Evolutionary conservation across 1,139 yeast genomes (phyloP), one percentile per base, ranked within the genome.

Genomic region (Candida tropicalis): DNA sequence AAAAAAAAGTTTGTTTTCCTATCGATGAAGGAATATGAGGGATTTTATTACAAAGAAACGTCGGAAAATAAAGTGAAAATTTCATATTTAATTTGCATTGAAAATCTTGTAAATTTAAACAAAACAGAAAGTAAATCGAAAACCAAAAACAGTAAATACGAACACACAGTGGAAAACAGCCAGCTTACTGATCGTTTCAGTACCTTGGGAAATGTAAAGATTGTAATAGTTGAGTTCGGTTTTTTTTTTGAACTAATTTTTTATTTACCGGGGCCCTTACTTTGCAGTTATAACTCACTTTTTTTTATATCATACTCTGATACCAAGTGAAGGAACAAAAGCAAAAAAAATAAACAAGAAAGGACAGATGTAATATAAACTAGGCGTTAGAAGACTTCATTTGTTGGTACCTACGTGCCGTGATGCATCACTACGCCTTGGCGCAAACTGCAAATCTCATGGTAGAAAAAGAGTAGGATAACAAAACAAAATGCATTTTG

Each of bases 331-430:
- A 24, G 16, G 20, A 28, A 28, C 12, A 28, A 18, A 9, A 25
- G 28, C 28, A 31, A 18, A 18, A 12, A 11, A 17, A 18, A 18
- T 11, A 12, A 12, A 27, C 6, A 15, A 27, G 29, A 27, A n/a
- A n/a, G 5, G 11, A 27, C 13, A 10, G 3, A 13, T 15, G 25
- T 31, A 18, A 17, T 17, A 31, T 24, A 17, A 31, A 31, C 24
- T 24, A 31, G 35, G 35, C 35, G 25, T 13, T 18, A 12, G 8
- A 31, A 11, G 25, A 17, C 15, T 31, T 18, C 15, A 17, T 11
- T 31, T 12, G n/a, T 31, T 31, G 35, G 35, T 31, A 31, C 35
- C 35, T 31, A 31, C 35, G n/a, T 31, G 35, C 16, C 8, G 25
- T 12, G 23, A 31, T 31, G 35, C 35, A 31, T 31, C 23, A 24